These are phyloP conservation scores for Hypericum perforatum DNA, from an alignment of 345 rosid genomes.

Conservation along the genomic window DNA sequence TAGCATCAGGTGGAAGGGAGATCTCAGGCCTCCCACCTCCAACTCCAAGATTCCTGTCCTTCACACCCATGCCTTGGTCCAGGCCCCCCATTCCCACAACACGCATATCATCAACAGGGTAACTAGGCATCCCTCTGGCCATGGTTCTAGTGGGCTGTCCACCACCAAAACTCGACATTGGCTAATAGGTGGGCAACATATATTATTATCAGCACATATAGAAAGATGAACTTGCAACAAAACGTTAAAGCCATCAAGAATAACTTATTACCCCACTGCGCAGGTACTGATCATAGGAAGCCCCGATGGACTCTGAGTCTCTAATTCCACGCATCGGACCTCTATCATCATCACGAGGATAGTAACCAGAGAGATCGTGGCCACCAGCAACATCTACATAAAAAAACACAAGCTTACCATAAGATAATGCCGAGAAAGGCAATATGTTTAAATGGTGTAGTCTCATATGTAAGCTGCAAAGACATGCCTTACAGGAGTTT, in stretches of 20 bases:
- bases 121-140: constrained; percentile 27
- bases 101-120: constrained; percentile 34
- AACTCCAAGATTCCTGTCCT: constrained; percentile 31
- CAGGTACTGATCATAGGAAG: constrained; percentile 55
- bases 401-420: constrained; percentile 12
- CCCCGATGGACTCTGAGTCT: constrained; percentile 47
- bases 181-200: constrained; percentile 25
- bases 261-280: constrained; percentile 30
- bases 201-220: constrained; percentile 1
- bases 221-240: not conserved
- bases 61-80: constrained; percentile 29
- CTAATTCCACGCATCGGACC: constrained; percentile 30
- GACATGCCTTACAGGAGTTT: no score
- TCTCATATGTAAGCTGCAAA: no score
- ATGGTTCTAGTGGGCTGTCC: constrained; percentile 38
- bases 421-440: not conserved
- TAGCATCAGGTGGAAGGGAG: constrained; percentile 55
- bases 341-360: constrained; percentile 45
- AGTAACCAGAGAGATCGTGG: constrained; percentile 34
- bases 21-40: constrained; percentile 39
- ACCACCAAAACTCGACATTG: constrained; percentile 35
- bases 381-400: constrained; percentile 31
- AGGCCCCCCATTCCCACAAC: constrained; percentile 25
- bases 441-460: no score
- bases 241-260: not conserved